Evolutionary conservation across 345 rosid genomes (phyloP).

Genomic region (Bruguiera sexangula): DNA sequence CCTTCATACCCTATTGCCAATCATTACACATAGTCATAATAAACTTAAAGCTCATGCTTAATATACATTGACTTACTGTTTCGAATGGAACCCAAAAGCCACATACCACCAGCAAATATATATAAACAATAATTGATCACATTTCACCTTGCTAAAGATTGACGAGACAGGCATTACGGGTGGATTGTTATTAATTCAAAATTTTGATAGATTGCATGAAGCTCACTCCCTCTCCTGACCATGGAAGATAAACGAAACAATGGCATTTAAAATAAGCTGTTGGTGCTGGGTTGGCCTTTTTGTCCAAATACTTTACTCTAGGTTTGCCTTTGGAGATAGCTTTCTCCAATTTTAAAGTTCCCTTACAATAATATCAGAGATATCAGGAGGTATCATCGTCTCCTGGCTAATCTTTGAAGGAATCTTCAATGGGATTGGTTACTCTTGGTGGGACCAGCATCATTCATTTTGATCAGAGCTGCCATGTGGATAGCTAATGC

Average conservation of each 20-base stretch:
- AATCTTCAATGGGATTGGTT: slow-evolving; percentile 28
- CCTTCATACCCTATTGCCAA: neutral
- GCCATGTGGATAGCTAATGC: slow-evolving; percentile 20
- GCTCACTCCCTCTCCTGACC: no score
- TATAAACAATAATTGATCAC: slow-evolving; percentile 1
- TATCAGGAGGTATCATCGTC: slow-evolving; percentile 17
- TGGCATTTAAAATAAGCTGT: no score
- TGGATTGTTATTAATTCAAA: no score
- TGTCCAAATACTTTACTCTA: neutral
- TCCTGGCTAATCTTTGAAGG: slow-evolving; percentile 23
- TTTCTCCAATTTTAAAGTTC: slow-evolving; percentile 6
- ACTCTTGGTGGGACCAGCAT: slow-evolving; percentile 17
- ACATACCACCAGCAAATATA: neutral
- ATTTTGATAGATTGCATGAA: no score
- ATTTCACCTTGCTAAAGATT: neutral
- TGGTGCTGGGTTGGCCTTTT: neutral
- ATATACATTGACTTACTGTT: neutral
- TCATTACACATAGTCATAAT: slow-evolving; percentile 11
- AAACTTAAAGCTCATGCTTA: neutral
- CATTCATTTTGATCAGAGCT: neutral
- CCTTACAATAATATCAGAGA: slow-evolving; percentile 1
- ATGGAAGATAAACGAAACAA: no score
- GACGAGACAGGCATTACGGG: no score
- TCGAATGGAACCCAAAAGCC: neutral
- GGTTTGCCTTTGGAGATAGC: neutral